Evolutionary conservation across 257 asterid genomes (phyloP).

Genomic region (Gentiana macrophylla): DNA sequence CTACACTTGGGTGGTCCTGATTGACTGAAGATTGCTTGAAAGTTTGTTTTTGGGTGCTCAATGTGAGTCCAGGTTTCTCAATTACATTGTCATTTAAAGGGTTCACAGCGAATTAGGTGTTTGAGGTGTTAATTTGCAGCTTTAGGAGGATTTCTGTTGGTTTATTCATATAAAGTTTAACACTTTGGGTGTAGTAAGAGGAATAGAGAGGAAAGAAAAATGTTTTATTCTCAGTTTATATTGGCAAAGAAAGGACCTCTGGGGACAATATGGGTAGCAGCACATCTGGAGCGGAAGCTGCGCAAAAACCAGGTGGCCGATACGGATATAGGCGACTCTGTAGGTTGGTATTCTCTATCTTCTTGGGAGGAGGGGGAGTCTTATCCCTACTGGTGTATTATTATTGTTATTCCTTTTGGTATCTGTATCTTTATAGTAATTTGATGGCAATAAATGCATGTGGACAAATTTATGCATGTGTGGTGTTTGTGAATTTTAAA

Average conservation of each 20-base stretch:
- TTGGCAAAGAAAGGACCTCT: conserved; percentile 97
- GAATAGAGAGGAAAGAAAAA: conserved; percentile 17
- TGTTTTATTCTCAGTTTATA: conserved; percentile 96
- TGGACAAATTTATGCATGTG: too few relatives aligned
- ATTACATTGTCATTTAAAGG: conserved; percentile 2
- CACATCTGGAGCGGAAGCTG: conserved; percentile 93
- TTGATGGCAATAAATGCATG: too few relatives aligned
- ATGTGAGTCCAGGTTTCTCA: not conserved
- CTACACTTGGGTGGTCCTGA: conserved; percentile 11
- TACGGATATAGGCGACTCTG: conserved; percentile 94
- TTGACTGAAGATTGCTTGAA: conserved; percentile 3
- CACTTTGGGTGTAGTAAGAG: not conserved
- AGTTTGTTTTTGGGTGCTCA: conserved; percentile 3
- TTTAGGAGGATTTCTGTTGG: not conserved
- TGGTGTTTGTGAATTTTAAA: too few relatives aligned
- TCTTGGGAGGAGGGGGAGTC: not conserved
- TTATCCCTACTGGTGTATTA: too few relatives aligned
- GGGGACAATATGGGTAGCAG: conserved; percentile 98
- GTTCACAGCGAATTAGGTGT: too few relatives aligned
- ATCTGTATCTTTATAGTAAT: too few relatives aligned
- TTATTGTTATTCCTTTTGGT: too few relatives aligned
- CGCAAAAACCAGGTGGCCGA: conserved; percentile 99
- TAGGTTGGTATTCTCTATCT: conserved; percentile 36
- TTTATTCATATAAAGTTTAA: not conserved
- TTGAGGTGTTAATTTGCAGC: not conserved